Conservation (phyloP, 768 basidiomycete species). For the Russula ochroleuca region DNA sequence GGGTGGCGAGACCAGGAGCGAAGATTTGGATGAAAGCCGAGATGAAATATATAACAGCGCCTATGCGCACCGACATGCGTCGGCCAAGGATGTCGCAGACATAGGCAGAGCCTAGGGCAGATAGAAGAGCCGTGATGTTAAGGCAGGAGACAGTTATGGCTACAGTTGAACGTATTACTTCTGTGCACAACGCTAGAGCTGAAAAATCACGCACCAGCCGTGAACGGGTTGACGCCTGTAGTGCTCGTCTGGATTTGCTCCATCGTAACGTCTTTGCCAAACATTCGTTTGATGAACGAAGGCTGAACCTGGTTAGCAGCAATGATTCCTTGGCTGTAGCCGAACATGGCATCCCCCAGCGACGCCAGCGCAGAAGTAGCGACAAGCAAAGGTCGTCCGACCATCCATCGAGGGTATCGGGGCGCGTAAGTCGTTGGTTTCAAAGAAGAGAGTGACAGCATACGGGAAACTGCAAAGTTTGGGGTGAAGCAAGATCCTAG, state of each 20-base stretch:
- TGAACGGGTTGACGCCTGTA: constrained; percentile 44
- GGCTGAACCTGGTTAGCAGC: constrained; percentile 51
- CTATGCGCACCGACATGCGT: constrained; percentile 47
- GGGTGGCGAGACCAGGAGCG: constrained; percentile 46
- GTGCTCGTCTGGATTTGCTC: constrained; percentile 41
- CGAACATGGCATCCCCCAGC: constrained; percentile 55
- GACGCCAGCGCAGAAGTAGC: constrained; percentile 51
- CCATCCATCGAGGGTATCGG: constrained; percentile 52
- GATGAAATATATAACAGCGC: constrained; percentile 46
- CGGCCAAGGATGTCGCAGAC: constrained; percentile 49
- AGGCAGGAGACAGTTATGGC: constrained; percentile 49
- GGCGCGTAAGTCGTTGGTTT: constrained; percentile 40
- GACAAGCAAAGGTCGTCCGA: constrained; percentile 46
- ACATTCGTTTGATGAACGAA: constrained; percentile 48
- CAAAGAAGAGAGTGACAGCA: constrained; percentile 29
- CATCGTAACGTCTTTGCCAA: constrained; percentile 43
- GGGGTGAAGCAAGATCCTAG: background rate
- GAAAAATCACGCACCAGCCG: constrained; percentile 40
- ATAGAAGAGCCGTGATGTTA: constrained; percentile 47
- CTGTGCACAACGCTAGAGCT: background rate
- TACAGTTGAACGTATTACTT: constrained; percentile 23
- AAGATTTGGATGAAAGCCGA: constrained; percentile 50
- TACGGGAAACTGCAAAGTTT: background rate
- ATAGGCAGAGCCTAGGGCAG: constrained; percentile 46
- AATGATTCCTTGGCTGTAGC: constrained; percentile 52